phyloP scores from a whole-genome alignment of 2,329 filamentous ascomycete species.

The Pezicula rhizophila region DNA sequence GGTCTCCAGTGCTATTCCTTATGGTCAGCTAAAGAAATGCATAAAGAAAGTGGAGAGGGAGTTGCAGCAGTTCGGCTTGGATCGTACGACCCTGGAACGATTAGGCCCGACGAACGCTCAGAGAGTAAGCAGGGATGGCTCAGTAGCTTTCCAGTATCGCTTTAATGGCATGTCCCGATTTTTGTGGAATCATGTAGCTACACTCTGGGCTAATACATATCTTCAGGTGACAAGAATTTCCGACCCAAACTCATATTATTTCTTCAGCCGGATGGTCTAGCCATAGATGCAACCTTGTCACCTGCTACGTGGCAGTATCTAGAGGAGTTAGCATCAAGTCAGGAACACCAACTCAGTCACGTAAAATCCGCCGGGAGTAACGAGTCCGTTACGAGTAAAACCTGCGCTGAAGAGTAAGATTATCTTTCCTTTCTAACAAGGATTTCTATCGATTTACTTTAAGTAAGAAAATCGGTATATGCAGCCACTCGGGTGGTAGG shows the following conservation, averaged over 20 bases:
- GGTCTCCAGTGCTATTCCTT: constrained; percentile 73
- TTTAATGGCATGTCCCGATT: constrained; percentile 38
- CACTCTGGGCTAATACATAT: constrained; percentile 3
- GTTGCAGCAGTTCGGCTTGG: constrained; percentile 64
- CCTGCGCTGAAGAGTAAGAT: not conserved
- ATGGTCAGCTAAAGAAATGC: constrained; percentile 81
- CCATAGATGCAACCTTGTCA: constrained; percentile 60
- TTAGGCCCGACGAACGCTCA: constrained; percentile 38
- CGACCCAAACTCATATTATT: constrained; percentile 66
- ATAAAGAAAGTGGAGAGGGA: constrained; percentile 74
- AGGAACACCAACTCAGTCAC: not conserved
- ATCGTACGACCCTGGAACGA: constrained; percentile 61
- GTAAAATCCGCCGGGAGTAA: not conserved
- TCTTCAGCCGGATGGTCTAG: constrained; percentile 61
- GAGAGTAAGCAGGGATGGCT: constrained; percentile 20
- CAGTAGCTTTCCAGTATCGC: constrained; percentile 46
- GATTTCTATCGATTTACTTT: not conserved
- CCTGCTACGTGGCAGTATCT: constrained; percentile 53
- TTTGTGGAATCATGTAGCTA: not conserved
- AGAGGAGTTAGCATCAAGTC: constrained; percentile 40
- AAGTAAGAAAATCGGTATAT: not conserved
- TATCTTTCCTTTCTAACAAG: not conserved
- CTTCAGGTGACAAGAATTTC: constrained; percentile 40
- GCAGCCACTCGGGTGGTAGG: not conserved
- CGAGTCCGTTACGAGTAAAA: not conserved